A percentile compares a stretch with the other conserved stretches of the same genome.
These are phyloP conservation scores for Boeremia exigua DNA, from an alignment of 2,329 filamentous ascomycete genomes.

Conservation along the genomic window DNA sequence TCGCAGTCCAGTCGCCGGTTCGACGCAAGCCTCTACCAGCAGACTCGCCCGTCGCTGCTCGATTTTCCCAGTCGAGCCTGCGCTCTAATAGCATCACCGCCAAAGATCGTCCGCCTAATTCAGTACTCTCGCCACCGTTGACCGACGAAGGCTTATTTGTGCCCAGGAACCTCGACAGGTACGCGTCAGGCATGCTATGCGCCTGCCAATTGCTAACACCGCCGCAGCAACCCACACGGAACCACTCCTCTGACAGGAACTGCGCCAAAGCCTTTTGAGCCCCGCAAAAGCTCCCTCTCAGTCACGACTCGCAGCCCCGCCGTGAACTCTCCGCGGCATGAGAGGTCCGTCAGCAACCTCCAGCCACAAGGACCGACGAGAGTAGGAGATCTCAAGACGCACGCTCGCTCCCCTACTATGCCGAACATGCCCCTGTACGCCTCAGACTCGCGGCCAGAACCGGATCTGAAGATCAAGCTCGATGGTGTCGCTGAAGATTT, in stretches of 20 bases:
- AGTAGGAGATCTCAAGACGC: conserved; percentile 35
- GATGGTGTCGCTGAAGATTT: conserved; percentile 47
- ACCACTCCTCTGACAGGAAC: conserved; percentile 36
- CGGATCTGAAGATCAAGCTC: conserved; percentile 44
- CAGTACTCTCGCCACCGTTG: conserved; percentile 40
- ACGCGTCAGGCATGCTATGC: conserved; percentile 20
- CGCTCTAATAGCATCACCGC: conserved; percentile 48
- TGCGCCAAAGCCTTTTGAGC: conserved; percentile 32
- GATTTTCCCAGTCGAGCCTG: conserved; percentile 52
- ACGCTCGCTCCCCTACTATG: conserved; percentile 47
- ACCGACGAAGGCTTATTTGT: conserved; percentile 44
- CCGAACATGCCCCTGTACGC: conserved; percentile 47
- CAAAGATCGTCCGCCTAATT: conserved; percentile 30
- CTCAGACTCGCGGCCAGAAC: conserved; percentile 29
- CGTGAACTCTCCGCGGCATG: conserved; percentile 39
- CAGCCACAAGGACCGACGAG: conserved; percentile 36
- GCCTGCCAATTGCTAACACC: conserved; percentile 22
- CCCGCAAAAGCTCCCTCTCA: conserved; percentile 31
- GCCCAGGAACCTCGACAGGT: conserved; percentile 49
- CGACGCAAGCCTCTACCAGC: conserved; percentile 62
- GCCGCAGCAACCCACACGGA: conserved; percentile 45
- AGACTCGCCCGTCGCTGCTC: conserved; percentile 56
- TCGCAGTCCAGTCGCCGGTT: conserved; percentile 49
- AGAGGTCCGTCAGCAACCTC: conserved; percentile 44
- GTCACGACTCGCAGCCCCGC: conserved; percentile 20